Evolutionary conservation across 257 asterid species (phyloP).

Genomic region (Phtheirospermum japonicum): DNA sequence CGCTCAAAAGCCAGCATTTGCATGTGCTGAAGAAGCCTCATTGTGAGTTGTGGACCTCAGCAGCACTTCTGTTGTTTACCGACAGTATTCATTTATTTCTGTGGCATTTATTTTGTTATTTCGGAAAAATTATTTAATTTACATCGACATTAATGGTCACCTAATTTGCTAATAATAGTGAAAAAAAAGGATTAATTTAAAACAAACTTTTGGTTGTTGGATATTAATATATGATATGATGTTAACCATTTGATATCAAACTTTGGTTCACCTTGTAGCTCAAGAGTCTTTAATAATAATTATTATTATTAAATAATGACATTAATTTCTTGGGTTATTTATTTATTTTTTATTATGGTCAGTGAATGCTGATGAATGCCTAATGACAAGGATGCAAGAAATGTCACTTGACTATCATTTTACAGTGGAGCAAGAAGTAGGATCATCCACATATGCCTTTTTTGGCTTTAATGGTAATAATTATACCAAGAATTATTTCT

Average conservation of each 20-base stretch:
- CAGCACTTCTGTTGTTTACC: slow-evolving; percentile 25
- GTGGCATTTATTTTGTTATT: slow-evolving; percentile 19
- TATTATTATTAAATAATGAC: too few species aligned
- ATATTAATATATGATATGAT: too few species aligned
- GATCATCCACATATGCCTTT: slow-evolving; percentile 85
- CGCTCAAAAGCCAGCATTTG: slow-evolving; percentile 32
- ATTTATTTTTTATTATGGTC: slow-evolving; percentile 24
- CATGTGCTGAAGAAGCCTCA: slow-evolving; percentile 34
- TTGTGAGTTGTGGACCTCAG: slow-evolving; percentile 44
- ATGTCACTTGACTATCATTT: slow-evolving; percentile 96
- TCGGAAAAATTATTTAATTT: not conserved
- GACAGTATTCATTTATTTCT: slow-evolving; percentile 34
- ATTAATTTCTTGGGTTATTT: not conserved
- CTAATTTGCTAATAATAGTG: too few species aligned
- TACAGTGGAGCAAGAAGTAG: slow-evolving; percentile 96
- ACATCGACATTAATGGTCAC: not conserved
- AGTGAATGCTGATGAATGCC: slow-evolving; percentile 93
- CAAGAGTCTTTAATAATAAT: too few species aligned
- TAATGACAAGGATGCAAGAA: slow-evolving; percentile 98
- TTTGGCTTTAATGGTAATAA: slow-evolving; percentile 91
- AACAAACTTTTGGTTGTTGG: too few species aligned
- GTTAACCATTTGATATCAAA: too few species aligned
- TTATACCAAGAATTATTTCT: not conserved
- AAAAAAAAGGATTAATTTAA: too few species aligned
- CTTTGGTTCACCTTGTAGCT: too few species aligned